phyloP scores from a whole-genome alignment of 106 monocot genomes.

The Narthecium ossifragum region DNA sequence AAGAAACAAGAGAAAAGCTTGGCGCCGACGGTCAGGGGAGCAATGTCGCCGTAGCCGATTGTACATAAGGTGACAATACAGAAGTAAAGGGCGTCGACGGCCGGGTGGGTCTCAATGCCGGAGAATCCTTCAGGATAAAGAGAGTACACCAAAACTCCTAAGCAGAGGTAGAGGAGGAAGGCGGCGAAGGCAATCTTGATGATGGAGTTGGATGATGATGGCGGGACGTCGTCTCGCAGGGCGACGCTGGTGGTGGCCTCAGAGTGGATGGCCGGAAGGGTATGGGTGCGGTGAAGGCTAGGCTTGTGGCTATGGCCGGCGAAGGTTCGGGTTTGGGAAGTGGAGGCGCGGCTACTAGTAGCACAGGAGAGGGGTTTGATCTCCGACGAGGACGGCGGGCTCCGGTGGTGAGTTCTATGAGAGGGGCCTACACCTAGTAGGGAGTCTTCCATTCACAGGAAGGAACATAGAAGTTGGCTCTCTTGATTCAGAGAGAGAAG shows the following conservation, averaged over 20 bases:
- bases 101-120: slow-evolving; percentile 30
- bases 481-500: too few species aligned
- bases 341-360: background rate
- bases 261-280: slow-evolving; percentile 22
- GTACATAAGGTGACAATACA: slow-evolving; percentile 67
- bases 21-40: slow-evolving; percentile 24
- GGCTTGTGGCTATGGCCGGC: background rate
- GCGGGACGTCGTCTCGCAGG: background rate
- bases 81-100: slow-evolving; percentile 60
- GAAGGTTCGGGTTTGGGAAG: background rate
- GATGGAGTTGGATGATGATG: slow-evolving; percentile 13
- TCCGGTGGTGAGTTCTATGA: too few species aligned
- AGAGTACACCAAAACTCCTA: slow-evolving; percentile 25
- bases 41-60: slow-evolving; percentile 66
- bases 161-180: slow-evolving; percentile 26
- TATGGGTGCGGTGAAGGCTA: slow-evolving; percentile 18
- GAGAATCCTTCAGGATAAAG: slow-evolving; percentile 18
- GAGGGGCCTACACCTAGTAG: too few species aligned
- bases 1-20: slow-evolving; percentile 47
- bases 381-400: too few species aligned
- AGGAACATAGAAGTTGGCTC: too few species aligned
- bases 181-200: slow-evolving; percentile 9
- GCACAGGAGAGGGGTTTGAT: too few species aligned
- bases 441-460: too few species aligned
- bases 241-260: background rate